Base-by-base conservation (phyloP, 345 rosid genomes). In the Diplotaxis tenuifolia region DNA sequence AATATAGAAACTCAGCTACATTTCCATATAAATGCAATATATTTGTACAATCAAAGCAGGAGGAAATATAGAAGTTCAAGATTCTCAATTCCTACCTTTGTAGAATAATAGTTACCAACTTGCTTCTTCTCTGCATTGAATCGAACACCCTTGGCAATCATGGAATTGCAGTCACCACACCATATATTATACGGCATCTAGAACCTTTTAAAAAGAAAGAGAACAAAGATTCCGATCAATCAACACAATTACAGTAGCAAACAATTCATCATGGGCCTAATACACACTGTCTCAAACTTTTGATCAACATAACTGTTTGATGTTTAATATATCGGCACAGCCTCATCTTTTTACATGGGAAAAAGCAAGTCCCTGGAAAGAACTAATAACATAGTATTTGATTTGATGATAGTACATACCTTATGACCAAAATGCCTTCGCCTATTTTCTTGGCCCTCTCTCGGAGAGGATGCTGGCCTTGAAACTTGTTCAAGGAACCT, bases 111-210 rank as follows among this genome's bases (percentile, higher is more conserved):
- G 80, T 90, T 90, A 60, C 98, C 98, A 70, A 92, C 97, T 92
- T 92, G 98, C 81, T 96, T 96, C 77, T 96, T 96, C 80, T 92
- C 97, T 27, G 99, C 96, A 78, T 92, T 92, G 75, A 96, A 96
- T 49, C 98, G 81, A 68, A 96, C 99, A 79, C 99, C 98, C 87
- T 92, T 96, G 56, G 86, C 98, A 32, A 96, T 90, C 98, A 96
- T 89, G 70, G 93, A 87, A 66, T 82, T 90, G 87, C 98, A 92
- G 61, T 98, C 97, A 62, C 97, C 98, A 67, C 98, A 92, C 99
- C 99, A 96, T 64, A 92, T 67, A 74, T 92, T 84, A 82, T 79
- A 96, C 4, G 99, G 97, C 97, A 96, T 92, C 80, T 96, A 98
- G 7, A 96, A 96, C 88, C 98, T 96, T 83, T 67, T 75, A 11